Percentiles rank a stretch among this genome's conserved stretches.
These are phyloP conservation scores for Tetrapisispora pingtungensis DNA, from an alignment of 805 yeast genomes.

Conservation along the genomic window DNA sequence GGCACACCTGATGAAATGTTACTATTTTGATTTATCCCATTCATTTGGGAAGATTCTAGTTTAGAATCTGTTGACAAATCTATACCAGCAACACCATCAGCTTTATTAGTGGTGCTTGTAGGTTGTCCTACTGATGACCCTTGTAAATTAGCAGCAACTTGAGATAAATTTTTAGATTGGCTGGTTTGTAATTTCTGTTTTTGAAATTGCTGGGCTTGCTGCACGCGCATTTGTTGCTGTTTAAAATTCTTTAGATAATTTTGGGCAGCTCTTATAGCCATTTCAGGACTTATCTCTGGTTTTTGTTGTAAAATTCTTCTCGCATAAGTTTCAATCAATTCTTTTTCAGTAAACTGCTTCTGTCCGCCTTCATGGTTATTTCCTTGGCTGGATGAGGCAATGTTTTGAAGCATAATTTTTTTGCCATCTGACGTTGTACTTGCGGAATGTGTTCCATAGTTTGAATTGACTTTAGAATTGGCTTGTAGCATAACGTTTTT, in stretches of 20 bases:
- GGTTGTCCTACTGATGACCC: slow-evolving; percentile 5
- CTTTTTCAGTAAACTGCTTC: slow-evolving; percentile 20
- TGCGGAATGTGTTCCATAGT: not conserved
- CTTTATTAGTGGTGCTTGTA: slow-evolving; percentile 6
- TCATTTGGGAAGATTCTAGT: not conserved
- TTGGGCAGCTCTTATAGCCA: slow-evolving; percentile 28
- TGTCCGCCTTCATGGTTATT: slow-evolving; percentile 9
- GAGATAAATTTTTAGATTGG: slow-evolving; percentile 8
- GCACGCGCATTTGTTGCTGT: slow-evolving; percentile 19
- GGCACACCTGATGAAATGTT: not conserved
- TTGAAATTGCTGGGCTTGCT: slow-evolving; percentile 21
- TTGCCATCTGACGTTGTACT: not conserved
- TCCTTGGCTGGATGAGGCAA: not conserved
- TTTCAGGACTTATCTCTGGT: slow-evolving; percentile 24
- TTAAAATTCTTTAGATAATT: slow-evolving; percentile 19
- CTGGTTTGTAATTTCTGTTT: slow-evolving; percentile 12
- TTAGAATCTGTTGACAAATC: not conserved
- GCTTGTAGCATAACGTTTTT: not conserved
- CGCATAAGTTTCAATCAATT: slow-evolving; percentile 25
- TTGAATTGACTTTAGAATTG: not conserved
- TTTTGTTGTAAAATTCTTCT: slow-evolving; percentile 25
- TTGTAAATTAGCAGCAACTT: slow-evolving; percentile 24
- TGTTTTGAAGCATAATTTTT: not conserved
- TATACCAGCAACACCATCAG: not conserved
- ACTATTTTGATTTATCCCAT: not conserved